phyloP scores from a whole-genome alignment of 208 protist genomes.

The Leishmania major region DNA sequence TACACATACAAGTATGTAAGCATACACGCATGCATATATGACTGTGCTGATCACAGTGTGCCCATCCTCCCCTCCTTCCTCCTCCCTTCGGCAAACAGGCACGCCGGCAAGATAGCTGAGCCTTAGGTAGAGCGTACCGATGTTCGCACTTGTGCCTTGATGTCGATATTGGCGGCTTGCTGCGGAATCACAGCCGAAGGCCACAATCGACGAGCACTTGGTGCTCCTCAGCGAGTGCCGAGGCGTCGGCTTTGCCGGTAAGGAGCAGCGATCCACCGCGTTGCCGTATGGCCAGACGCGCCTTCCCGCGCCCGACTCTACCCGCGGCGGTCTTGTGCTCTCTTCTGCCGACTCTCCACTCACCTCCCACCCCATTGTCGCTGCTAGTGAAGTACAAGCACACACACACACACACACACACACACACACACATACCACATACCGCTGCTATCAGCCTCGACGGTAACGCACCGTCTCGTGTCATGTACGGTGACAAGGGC shows the following conservation, averaged over 20 bases:
- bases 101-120: neutral
- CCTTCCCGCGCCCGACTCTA: neutral
- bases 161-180: neutral
- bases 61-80: neutral
- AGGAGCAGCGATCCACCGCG: neutral
- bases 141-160: neutral
- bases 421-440: neutral
- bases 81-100: neutral
- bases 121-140: neutral
- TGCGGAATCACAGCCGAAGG: neutral
- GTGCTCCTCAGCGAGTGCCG: neutral
- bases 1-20: neutral
- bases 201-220: neutral
- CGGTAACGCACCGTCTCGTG: neutral
- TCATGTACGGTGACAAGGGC: constrained; percentile 68
- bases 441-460: neutral
- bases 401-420: neutral
- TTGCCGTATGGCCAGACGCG: neutral
- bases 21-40: neutral
- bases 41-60: neutral
- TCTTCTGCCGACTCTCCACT: neutral
- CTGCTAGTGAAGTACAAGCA: too few relatives aligned
- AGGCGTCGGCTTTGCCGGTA: neutral
- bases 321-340: neutral
- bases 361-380: neutral